phyloP scores from a whole-genome alignment of 306 rosid genomes.

The Inga laurina region DNA sequence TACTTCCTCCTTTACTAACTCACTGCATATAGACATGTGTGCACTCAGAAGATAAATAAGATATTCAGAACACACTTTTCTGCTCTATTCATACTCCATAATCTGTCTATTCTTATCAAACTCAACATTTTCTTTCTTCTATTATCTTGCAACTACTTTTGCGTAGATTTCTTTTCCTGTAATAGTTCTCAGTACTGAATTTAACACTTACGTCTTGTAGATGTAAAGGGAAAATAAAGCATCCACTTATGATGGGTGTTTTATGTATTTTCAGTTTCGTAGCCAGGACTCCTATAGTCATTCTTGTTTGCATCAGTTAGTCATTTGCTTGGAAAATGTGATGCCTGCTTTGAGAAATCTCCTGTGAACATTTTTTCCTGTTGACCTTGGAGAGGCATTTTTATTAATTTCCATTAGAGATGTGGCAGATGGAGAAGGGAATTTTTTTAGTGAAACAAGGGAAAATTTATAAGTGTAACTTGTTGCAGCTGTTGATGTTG shows the following conservation, averaged over 20 bases:
- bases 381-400: not conserved
- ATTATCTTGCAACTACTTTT: slow-evolving; percentile 5
- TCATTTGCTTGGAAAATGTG: not conserved
- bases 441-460: not conserved
- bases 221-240: not conserved
- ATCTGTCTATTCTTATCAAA: not conserved
- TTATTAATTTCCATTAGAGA: not conserved
- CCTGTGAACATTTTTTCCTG: not conserved
- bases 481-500: not conserved
- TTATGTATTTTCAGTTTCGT: not conserved
- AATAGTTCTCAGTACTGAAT: not conserved
- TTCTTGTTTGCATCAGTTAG: not conserved
- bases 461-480: not conserved
- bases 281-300: not conserved
- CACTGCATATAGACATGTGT: not conserved
- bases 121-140: not conserved
- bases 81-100: not conserved
- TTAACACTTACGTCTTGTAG: not conserved
- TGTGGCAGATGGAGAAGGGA: not conserved
- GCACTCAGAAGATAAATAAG: not conserved
- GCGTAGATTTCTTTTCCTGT: not conserved
- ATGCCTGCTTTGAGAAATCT: not conserved
- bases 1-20: not conserved
- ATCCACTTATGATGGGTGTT: not conserved
- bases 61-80: not conserved